Evolutionary conservation across 2,329 filamentous ascomycete genomes (phyloP), one percentile per base, ranked within the genome.

Genomic region (Cladorrhinum sp.): DNA sequence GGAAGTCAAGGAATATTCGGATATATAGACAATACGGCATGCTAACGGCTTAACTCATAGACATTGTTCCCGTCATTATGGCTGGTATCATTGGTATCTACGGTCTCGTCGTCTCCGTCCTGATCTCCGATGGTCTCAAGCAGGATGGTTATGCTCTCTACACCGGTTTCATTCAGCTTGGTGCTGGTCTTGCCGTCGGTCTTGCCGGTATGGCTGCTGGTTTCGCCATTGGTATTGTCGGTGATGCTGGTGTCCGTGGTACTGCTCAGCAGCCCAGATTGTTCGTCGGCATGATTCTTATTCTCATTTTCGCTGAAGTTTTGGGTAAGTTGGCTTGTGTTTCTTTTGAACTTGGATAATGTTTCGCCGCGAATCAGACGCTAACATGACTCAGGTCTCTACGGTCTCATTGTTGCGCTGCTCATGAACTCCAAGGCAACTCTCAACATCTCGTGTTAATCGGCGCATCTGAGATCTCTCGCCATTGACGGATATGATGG

Each of bases 81-180:
- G 95, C 95, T 84, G 95, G 95, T 98, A 99, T 99, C 80, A 98
- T 99, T 80, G 95, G 92, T 90, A 98, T 99, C 78, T 99, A 95
- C 81, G 91, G 91, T 72, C 85, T 95, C 67, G 91, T 95, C 79
- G 90, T 93, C 64, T 93, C 91, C 18, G 91, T 95, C 76, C 80
- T 95, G 72, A 92, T 95, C 74, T 92, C 91, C 73, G 90, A 92
- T 76, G 87, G 86, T 71, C 81, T 95, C 66, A 83, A 81, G 70
- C 90, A 93, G 78, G 75, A 85, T 66, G 78, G 89, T 64, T 82
- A 75, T 61, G 67, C 90, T 63, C 83, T 95, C 64, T 93, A 89
- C 79, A 92, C 90, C 59, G 88, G 89, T 63, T 93, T 93, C 80
- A 91, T 93, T 72, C 91, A 93, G 77, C 85, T 93, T 63, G 90